Base-by-base conservation (phyloP, 2,329 filamentous ascomycete species). In the Akanthomyces lecanii region DNA sequence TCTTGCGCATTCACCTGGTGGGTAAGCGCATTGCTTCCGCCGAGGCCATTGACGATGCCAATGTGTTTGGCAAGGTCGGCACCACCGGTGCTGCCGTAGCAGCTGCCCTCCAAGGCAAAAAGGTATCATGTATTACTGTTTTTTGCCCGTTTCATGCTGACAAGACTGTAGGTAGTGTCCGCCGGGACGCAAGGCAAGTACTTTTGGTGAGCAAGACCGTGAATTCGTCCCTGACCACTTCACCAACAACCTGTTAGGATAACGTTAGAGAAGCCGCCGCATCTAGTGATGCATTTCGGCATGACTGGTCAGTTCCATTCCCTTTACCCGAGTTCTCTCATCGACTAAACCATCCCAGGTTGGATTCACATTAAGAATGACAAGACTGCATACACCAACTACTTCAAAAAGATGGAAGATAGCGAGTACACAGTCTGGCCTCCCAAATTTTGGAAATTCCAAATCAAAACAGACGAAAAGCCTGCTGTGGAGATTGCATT, bases 141-240 rank as follows among this genome's bases (percentile, higher is more conserved):
- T 44, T 18, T 18, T 11, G 42, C 56, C 66, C 12, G 8, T 5
- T 16, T 50, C 47, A n/a, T 23, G 8, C 54, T 53, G 12, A 57
- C 54, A 66, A 54, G 14, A 25, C 54, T 1, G 11, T 48, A 81
- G 79, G 86, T 87, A 4, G 64, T 85, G 10, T 81, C 80, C 61
- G 90, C 90, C 4, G 90, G 90, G 4, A 92, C 90, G 64, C 95
- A 97, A 73, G 95, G 95, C 11, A 99, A 98, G 82, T 98, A 98
- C 73, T 98, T 99, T 74, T 99, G 95, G 87, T 85, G 69, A 64
- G 76, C 65, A 8, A 18, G 23, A 36, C 21, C n/a, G 30, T 61
- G 30, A 21, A 47, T 23, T 7, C 42, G 10, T 50, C 2, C 16
- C 18, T 25, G 50, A 18, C 28, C 63, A 28, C 25, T 40, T 38